Evolutionary conservation across 345 rosid species (phyloP), one percentile per base, ranked within the genome.

Genomic region (Populus tremula): DNA sequence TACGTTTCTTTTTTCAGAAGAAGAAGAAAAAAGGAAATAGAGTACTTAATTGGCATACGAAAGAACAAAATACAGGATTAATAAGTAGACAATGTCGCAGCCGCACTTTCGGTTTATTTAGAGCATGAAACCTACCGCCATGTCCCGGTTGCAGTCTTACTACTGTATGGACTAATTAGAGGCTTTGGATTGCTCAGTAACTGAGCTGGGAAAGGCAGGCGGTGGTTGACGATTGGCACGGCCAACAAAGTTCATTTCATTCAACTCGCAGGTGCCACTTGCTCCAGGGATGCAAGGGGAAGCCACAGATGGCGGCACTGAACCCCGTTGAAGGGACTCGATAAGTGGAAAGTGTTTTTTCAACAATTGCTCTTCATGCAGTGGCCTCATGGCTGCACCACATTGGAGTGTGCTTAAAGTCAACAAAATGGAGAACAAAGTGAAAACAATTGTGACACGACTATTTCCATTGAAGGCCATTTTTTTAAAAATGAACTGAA

Each of bases 211-310:
- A 27, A 66, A 59, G 3, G 75, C 8, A 4, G 74, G 53, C 0
- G 79, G 76, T n/a, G 82, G 72, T 0, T 73, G 87, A 11, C 29
- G 71, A 36, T 39, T 27, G 76, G 39, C n/a, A 23, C 21, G 82
- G 75, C 83, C 85, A 35, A 79, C 87, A 17, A 72, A 77, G 77
- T 85, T 85, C 78, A 72, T 80, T 43, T 29, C 69, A 9, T 31
- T 76, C 74, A 80, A 31, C 6, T 12, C 4, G 69, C 79, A 74
- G 41, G 21, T 10, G 50, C 84, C 78, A 5, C 29, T 5, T 1
- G 75, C 76, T 10, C 72, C 77, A 0, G 83, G 78, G 63, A 73
- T 78, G 74, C 88, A 82, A 17, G 82, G 68, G 25, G 81, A 73
- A 31, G 76, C 65, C 2, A 7, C 17, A 2, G 78, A 53, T 1